Conservation (phyloP, 75 land plant species). For the Azolla pinnata region DNA sequence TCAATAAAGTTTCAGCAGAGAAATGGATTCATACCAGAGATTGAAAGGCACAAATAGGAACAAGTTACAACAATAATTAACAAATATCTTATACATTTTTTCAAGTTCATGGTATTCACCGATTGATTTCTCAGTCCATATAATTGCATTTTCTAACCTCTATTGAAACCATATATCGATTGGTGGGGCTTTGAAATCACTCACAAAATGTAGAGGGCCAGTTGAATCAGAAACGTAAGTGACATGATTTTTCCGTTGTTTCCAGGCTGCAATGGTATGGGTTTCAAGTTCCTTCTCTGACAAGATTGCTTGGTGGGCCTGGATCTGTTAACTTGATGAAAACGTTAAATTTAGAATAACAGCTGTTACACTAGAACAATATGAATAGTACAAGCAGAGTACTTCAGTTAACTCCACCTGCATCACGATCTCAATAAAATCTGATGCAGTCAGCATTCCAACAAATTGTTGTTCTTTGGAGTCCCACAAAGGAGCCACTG, state of each 20-base stretch:
- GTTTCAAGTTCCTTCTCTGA: conserved; percentile 97
- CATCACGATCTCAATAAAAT: conserved; percentile 74
- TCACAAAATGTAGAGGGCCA: not conserved
- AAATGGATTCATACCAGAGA: no score
- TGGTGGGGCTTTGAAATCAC: no score
- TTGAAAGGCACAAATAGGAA: no score
- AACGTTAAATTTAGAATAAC: conserved; percentile 7
- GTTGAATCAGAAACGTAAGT: not conserved
- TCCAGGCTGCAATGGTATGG: conserved; percentile 96
- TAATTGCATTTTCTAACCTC: no score
- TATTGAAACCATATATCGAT: no score
- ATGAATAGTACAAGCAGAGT: no score
- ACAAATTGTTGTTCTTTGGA: conserved; percentile 57
- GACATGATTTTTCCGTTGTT: conserved; percentile 39
- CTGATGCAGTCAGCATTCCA: conserved; percentile 77
- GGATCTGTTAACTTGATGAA: conserved; percentile 44
- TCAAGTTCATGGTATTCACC: no score
- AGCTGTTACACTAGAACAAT: no score
- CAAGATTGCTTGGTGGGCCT: conserved; percentile 67
- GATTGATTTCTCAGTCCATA: no score
- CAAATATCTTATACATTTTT: no score
- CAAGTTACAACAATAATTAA: no score
- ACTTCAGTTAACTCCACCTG: conserved; percentile 51
- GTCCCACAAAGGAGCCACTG: conserved; percentile 90
- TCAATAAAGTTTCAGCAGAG: no score